Evolutionary conservation across 805 yeast species (phyloP).

Genomic region (Barnettozyma californica): DNA sequence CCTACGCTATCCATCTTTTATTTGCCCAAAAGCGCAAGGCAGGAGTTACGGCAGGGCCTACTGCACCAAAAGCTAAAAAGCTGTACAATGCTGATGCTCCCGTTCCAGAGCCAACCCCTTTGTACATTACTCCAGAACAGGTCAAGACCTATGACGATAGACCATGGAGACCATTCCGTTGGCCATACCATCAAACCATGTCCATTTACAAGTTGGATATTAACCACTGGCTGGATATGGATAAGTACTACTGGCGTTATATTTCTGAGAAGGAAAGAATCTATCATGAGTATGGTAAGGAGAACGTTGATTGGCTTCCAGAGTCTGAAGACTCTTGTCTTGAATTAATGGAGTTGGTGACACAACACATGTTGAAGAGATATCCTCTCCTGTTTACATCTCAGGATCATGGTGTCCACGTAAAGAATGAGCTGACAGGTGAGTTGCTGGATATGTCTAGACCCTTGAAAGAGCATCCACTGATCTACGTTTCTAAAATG

Average conservation of each 20-base stretch:
- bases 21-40: conserved; percentile 7
- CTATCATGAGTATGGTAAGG: conserved; percentile 50
- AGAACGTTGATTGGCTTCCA: conserved; percentile 62
- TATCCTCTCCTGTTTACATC: conserved; percentile 59
- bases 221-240: conserved; percentile 79
- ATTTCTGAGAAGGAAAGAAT: conserved; percentile 58
- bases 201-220: conserved; percentile 64
- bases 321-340: conserved; percentile 55
- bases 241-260: conserved; percentile 64
- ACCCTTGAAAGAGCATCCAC: conserved; percentile 61
- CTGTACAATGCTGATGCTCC: conserved; percentile 4
- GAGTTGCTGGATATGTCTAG: conserved; percentile 55
- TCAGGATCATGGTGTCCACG: conserved; percentile 43
- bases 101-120: conserved; percentile 42
- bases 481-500: conserved; percentile 56
- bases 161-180: conserved; percentile 78
- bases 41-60: neutral
- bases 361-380: conserved; percentile 52
- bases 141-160: conserved; percentile 63
- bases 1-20: conserved; percentile 5
- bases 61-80: conserved; percentile 9
- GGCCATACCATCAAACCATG: conserved; percentile 82
- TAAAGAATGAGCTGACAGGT: conserved; percentile 55
- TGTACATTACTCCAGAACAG: conserved; percentile 61
- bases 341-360: conserved; percentile 61